A percentile compares a stretch with the other conserved stretches of the same genome.
phyloP scores from a whole-genome alignment of 1,284 basidiomycete species.

The Neonothopanus nambi region DNA sequence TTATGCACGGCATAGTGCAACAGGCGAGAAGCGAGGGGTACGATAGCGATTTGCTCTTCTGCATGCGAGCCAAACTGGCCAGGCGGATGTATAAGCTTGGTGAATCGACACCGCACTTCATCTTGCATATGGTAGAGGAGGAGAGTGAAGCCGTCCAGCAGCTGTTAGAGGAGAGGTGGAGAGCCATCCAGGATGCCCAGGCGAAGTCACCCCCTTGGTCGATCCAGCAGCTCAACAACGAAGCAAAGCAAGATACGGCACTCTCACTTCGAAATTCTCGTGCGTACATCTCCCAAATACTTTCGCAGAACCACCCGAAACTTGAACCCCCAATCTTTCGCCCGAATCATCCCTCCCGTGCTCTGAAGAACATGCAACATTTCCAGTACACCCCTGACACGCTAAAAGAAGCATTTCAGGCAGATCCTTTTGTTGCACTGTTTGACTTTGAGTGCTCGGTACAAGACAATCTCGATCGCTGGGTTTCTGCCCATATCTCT shows the following conservation, averaged over 20 bases:
- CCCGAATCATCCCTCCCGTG: background rate
- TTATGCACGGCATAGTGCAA: too few species aligned
- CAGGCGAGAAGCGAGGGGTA: too few species aligned
- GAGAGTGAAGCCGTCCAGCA: background rate
- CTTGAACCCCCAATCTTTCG: background rate
- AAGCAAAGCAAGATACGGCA: background rate
- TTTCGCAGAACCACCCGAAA: background rate
- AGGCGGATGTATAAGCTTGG: background rate
- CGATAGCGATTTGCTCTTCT: background rate
- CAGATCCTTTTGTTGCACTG: conserved; percentile 24
- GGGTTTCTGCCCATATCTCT: too few species aligned
- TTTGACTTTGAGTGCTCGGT: conserved; percentile 41
- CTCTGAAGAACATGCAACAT: background rate
- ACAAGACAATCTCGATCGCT: too few species aligned
- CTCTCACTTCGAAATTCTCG: background rate
- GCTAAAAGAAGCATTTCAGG: conserved; percentile 20
- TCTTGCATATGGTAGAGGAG: background rate
- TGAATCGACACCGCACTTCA: background rate
- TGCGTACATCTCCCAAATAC: background rate
- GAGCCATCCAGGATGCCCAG: background rate
- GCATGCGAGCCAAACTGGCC: background rate
- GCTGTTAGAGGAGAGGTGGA: background rate
- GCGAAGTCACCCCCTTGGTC: background rate
- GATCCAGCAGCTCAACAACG: background rate
- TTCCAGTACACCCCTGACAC: background rate